phyloP scores from a whole-genome alignment of 2,329 filamentous ascomycete genomes.

The Sporothrix variecibatus region DNA sequence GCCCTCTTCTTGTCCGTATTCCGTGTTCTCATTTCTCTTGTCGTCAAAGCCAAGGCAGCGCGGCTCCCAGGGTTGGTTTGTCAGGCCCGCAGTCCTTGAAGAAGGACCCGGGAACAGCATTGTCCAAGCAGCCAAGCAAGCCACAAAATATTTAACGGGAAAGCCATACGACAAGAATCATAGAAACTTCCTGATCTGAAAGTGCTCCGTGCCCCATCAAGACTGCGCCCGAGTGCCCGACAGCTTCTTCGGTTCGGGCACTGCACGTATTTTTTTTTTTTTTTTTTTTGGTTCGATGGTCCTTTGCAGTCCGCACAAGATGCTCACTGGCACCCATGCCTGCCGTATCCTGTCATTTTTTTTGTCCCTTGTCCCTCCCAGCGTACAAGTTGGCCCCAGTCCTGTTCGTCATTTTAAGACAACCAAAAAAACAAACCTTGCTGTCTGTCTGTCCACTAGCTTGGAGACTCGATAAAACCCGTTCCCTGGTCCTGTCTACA shows the following conservation, averaged over 20 bases:
- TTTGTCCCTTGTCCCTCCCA: neutral
- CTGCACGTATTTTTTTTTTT: neutral
- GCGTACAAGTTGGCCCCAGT: neutral
- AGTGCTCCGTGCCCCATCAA: neutral
- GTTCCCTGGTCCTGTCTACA: neutral
- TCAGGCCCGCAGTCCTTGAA: too few species aligned
- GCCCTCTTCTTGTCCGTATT: neutral
- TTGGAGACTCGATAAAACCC: neutral
- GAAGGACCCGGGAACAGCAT: neutral
- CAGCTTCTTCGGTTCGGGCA: neutral
- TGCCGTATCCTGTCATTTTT: neutral
- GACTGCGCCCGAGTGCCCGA: neutral
- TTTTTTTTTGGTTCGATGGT: too few species aligned
- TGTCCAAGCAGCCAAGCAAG: neutral
- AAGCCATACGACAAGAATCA: neutral
- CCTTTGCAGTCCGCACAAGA: neutral
- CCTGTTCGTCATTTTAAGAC: slow-evolving; percentile 11
- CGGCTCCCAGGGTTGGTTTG: neutral
- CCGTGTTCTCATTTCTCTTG: neutral
- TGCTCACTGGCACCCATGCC: neutral
- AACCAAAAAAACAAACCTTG: neutral
- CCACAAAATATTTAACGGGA: neutral
- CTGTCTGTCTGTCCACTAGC: neutral
- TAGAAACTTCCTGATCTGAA: neutral
- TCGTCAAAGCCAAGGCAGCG: neutral